A percentile compares a stretch with the other conserved stretches of the same genome.
Conservation (phyloP, 495 filamentous ascomycete genomes). For the Talaromyces liani region DNA sequence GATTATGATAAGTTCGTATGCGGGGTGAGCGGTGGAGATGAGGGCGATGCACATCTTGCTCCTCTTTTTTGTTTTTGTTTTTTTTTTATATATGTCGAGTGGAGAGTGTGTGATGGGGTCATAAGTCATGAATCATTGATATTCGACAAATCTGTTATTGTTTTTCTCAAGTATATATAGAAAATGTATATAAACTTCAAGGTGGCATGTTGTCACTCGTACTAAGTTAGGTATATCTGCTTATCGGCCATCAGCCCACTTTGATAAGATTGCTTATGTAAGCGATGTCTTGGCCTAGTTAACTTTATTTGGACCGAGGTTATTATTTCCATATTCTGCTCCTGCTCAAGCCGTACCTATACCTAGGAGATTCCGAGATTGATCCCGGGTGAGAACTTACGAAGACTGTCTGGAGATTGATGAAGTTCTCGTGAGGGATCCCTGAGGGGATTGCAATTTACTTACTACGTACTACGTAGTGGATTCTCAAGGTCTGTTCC, state of each 20-base stretch:
- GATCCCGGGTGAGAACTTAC: too few species aligned
- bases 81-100: background rate
- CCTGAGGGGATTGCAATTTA: too few species aligned
- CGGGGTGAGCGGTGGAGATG: conserved; percentile 81
- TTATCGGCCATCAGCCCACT: background rate
- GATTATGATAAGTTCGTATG: conserved; percentile 81
- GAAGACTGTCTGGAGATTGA: too few species aligned
- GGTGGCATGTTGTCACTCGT: background rate
- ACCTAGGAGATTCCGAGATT: too few species aligned
- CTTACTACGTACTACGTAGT: too few species aligned
- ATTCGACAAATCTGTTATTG: background rate
- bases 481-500: too few species aligned
- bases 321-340: too few species aligned
- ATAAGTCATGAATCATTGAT: background rate
- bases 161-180: background rate
- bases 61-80: background rate
- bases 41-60: conserved; percentile 82
- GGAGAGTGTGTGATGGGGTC: background rate
- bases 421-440: too few species aligned
- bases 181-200: background rate
- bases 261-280: background rate
- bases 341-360: too few species aligned
- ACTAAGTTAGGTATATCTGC: background rate
- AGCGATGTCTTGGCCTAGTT: background rate
- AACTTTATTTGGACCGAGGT: too few species aligned